Conservation (phyloP, 2,329 filamentous ascomycete species). For the Neonectria hederae region DNA sequence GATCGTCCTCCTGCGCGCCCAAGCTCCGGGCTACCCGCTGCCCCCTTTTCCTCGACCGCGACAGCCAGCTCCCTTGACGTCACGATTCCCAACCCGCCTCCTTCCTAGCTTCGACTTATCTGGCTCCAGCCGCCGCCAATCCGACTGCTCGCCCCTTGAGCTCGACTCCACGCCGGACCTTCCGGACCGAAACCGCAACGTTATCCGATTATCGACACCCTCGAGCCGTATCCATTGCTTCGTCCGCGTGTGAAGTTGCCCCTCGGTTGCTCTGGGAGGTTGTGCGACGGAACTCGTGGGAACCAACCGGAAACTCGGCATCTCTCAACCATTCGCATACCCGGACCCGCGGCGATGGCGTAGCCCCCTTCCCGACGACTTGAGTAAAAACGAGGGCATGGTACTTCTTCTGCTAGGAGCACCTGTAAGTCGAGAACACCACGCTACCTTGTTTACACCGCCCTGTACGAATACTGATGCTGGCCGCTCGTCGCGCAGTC, state of each 20-base stretch:
- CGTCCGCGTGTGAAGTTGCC: not conserved
- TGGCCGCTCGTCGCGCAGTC: constrained; percentile 24
- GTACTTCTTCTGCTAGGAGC: constrained; percentile 36
- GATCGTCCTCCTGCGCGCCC: constrained; percentile 5
- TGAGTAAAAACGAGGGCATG: constrained; percentile 40
- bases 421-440: constrained; percentile 38
- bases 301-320: constrained; percentile 37
- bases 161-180: constrained; percentile 34
- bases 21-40: not conserved
- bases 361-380: constrained; percentile 35
- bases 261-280: constrained; percentile 21
- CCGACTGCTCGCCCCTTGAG: constrained; percentile 18
- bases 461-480: constrained; percentile 32
- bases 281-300: constrained; percentile 22
- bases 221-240: constrained; percentile 16
- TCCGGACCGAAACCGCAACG: constrained; percentile 12
- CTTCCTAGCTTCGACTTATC: constrained; percentile 16
- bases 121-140: constrained; percentile 13
- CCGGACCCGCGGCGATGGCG: constrained; percentile 38
- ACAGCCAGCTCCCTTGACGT: constrained; percentile 35
- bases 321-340: constrained; percentile 22
- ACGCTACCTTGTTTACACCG: constrained; percentile 37
- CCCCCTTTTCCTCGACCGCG: constrained; percentile 11
- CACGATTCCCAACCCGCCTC: constrained; percentile 25
- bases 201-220: constrained; percentile 3